These are phyloP conservation scores for Crassisporium funariophilum DNA, from an alignment of 768 basidiomycete genomes.

Conservation along the genomic window DNA sequence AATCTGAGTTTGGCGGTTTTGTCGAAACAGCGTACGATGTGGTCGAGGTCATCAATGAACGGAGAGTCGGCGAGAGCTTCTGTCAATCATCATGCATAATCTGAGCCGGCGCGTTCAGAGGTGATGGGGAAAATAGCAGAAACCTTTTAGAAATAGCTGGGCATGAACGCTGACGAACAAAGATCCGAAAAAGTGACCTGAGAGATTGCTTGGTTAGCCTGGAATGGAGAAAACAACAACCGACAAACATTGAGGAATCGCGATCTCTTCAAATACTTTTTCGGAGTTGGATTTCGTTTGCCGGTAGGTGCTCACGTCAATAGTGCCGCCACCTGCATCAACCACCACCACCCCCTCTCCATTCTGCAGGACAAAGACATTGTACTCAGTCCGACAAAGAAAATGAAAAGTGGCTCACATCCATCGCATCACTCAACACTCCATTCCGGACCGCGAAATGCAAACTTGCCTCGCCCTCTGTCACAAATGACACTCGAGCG, in stretches of 20 bases:
- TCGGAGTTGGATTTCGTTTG: constrained; percentile 26
- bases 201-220: background rate
- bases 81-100: too few relatives aligned
- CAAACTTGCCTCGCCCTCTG: constrained; percentile 57
- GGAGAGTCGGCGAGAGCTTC: constrained; percentile 43
- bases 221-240: background rate
- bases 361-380: constrained; percentile 19
- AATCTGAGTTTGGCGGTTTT: constrained; percentile 51
- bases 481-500: constrained; percentile 44
- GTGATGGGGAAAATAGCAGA: background rate
- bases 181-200: constrained; percentile 54
- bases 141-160: background rate
- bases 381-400: constrained; percentile 4
- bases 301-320: constrained; percentile 59
- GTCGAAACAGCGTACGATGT: constrained; percentile 48
- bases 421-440: constrained; percentile 20
- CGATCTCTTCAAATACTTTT: constrained; percentile 48
- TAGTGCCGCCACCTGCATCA: constrained; percentile 66
- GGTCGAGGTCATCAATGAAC: constrained; percentile 43
- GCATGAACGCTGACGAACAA: constrained; percentile 40
- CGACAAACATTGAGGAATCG: constrained; percentile 42
- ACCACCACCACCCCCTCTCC: constrained; percentile 52
- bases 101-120: constrained; percentile 20
- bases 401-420: constrained; percentile 13
- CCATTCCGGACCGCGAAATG: constrained; percentile 44